phyloP scores from a whole-genome alignment of 1,284 basidiomycete genomes.

The Leccinum subatratum region DNA sequence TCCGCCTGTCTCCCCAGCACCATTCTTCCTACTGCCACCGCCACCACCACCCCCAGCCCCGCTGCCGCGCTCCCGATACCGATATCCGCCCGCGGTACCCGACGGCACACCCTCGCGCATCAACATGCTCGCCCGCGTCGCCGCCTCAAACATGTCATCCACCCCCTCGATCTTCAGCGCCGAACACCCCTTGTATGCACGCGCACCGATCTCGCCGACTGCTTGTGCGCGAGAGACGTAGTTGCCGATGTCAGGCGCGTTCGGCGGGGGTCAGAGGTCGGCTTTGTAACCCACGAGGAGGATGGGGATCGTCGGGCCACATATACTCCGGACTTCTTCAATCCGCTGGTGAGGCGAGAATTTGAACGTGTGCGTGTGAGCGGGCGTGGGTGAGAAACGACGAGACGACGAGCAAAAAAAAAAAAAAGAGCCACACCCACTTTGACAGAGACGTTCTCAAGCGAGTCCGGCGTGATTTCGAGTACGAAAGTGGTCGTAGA shows the following conservation, averaged over 20 bases:
- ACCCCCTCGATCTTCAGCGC: slow-evolving; percentile 90
- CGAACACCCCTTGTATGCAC: slow-evolving; percentile 90
- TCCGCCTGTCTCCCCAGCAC: slow-evolving; percentile 42
- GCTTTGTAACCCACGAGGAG: slow-evolving; percentile 85
- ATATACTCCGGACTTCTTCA: slow-evolving; percentile 90
- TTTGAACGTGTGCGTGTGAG: not conserved
- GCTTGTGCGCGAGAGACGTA: slow-evolving; percentile 73
- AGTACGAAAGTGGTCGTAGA: slow-evolving; percentile 92
- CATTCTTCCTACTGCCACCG: slow-evolving; percentile 35
- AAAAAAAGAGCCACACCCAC: slow-evolving; percentile 34
- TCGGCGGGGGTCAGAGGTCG: slow-evolving; percentile 65
- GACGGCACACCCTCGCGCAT: slow-evolving; percentile 78
- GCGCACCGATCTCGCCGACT: slow-evolving; percentile 77
- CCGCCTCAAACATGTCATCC: slow-evolving; percentile 92
- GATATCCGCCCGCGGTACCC: slow-evolving; percentile 39
- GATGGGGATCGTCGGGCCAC: slow-evolving; percentile 78
- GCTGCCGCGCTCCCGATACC: slow-evolving; percentile 19
- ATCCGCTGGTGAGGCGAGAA: slow-evolving; percentile 70
- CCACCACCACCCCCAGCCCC: not conserved
- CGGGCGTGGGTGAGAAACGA: not conserved
- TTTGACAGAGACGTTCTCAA: slow-evolving; percentile 94
- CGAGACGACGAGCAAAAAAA: not conserved
- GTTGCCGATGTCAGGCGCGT: slow-evolving; percentile 39
- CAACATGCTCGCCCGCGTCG: slow-evolving; percentile 89
- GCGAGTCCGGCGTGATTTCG: slow-evolving; percentile 92